Evolutionary conservation across 441 rosid species (phyloP), one percentile per base, ranked within the genome.

Genomic region (Isatis lusitanica): DNA sequence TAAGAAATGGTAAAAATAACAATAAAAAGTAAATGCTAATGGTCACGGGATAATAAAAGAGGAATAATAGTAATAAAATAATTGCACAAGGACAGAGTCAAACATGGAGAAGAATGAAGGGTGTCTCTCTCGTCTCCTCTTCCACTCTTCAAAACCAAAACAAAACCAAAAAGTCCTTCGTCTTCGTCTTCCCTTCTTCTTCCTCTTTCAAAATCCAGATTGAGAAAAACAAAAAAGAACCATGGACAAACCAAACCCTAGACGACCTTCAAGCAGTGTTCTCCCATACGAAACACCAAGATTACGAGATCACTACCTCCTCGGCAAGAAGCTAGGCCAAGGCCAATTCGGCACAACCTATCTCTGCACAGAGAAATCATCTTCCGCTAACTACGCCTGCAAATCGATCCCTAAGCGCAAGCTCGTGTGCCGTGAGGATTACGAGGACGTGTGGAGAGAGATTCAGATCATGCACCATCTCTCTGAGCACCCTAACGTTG

Each of bases 371-470:
- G 81, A 86, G 50, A 83, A 70, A 33, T 28, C 76, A 44, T 70
- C 90, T 0, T 70, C 75, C 9, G 73, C 66, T 53, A 66, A 38
- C 1, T 84, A 47, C 59, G 88, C 90, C 44, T 86, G 88, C 79
- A 86, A 86, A 76, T 78, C 88, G 15, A 86, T 86, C 78, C 85
- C 90, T 0, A 86, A 86, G 47, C 76, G 87, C 8, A 86, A 85
- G 79, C 85, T 90, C 44, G 70, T 85, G 1, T 86, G 90, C 63
- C 85, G 77, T 36, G 95, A 91, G 70, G 97, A 89, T 47, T 88
- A 85, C 66, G 95, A 91, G 6, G 93, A 91, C 44, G 95, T 91
- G 7, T 83, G 89, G 90, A 72, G 93, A 36, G 97, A 91, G 84
- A 90, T 91, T 70, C 86, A 84, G 83, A 85, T 86, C 75, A 86